A percentile compares a stretch with the other conserved stretches of the same genome.
Evolutionary conservation across 371 early-diverging fungal genomes (phyloP).

Genomic region (Actinomortierella wolfii): DNA sequence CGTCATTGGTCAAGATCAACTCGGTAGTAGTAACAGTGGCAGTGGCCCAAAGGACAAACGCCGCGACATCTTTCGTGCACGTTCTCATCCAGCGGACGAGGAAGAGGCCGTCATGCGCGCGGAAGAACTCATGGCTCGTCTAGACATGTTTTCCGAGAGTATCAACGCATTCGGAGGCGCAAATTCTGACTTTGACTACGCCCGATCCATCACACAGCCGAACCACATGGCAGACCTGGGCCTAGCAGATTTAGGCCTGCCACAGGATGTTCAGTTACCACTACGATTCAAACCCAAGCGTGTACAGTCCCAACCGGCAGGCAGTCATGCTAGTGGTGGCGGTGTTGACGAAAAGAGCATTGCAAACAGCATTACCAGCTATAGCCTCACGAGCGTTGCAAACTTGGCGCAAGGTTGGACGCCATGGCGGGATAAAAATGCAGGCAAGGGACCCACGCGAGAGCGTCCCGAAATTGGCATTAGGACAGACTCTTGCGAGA

Average conservation of each 20-base stretch:
- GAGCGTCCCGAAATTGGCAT: too few species aligned
- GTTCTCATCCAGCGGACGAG: slow-evolving; percentile 25
- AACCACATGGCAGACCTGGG: neutral
- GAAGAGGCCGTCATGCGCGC: slow-evolving; percentile 39
- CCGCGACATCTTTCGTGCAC: slow-evolving; percentile 16
- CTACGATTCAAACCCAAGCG: neutral
- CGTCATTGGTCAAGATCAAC: neutral
- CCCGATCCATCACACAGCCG: neutral
- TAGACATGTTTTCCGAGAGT: slow-evolving; percentile 27
- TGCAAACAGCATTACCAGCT: too few species aligned
- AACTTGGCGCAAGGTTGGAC: slow-evolving; percentile 12
- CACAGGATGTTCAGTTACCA: neutral
- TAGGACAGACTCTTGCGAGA: slow-evolving; percentile 5
- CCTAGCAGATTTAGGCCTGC: neutral
- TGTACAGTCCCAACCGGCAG: slow-evolving; percentile 10
- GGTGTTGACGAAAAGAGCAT: neutral
- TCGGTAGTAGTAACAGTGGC: neutral
- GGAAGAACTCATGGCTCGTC: slow-evolving; percentile 29
- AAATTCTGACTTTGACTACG: too few species aligned
- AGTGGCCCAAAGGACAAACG: neutral
- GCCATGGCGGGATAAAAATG: slow-evolving; percentile 13
- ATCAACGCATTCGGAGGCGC: slow-evolving; percentile 27
- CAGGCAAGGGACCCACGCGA: too few species aligned
- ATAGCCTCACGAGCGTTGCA: too few species aligned
- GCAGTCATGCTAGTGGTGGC: neutral